Conservation (phyloP, 441 rosid species). For the Geranium incanum region DNA sequence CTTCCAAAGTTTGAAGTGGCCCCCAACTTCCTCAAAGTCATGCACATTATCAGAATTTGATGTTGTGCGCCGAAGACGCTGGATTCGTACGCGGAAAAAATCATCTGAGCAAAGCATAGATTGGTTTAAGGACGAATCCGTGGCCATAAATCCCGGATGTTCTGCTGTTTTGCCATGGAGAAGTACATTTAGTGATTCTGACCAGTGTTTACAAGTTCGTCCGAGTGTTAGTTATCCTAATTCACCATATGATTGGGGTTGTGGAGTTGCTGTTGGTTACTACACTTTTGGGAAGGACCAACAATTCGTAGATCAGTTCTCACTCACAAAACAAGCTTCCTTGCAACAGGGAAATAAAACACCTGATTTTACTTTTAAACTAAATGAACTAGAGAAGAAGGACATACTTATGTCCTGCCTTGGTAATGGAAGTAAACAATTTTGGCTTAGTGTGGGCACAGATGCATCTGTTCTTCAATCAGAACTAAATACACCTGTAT, state of each 20-base stretch:
- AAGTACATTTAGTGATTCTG: constrained; percentile 59
- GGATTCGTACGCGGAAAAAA: constrained; percentile 51
- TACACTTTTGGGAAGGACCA: constrained; percentile 60
- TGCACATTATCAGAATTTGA: constrained; percentile 33
- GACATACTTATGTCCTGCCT: constrained; percentile 75
- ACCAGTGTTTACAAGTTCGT: constrained; percentile 64
- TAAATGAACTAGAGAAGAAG: constrained; percentile 88
- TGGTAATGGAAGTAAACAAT: constrained; percentile 47
- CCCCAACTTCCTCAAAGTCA: constrained; percentile 38
- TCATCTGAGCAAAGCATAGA: constrained; percentile 21
- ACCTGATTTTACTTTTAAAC: constrained; percentile 46
- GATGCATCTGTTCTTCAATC: constrained; percentile 90
- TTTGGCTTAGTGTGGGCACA: constrained; percentile 85
- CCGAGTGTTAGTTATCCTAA: constrained; percentile 49
- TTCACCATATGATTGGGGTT: constrained; percentile 67
- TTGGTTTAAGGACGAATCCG: constrained; percentile 21
- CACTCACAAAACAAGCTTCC: constrained; percentile 53
- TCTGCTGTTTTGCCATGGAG: constrained; percentile 83
- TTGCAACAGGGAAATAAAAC: constrained; percentile 51
- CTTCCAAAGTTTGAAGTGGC: constrained; percentile 49
- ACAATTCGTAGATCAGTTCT: constrained; percentile 59
- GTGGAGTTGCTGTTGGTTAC: constrained; percentile 55
- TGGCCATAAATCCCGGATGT: constrained; percentile 56
- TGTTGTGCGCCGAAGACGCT: constrained; percentile 51
- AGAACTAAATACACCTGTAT: constrained; percentile 84